A percentile compares a stretch with the other conserved stretches of the same genome.
Evolutionary conservation across 257 asterid species (phyloP).

Genomic region (Gardenia jasminoides): DNA sequence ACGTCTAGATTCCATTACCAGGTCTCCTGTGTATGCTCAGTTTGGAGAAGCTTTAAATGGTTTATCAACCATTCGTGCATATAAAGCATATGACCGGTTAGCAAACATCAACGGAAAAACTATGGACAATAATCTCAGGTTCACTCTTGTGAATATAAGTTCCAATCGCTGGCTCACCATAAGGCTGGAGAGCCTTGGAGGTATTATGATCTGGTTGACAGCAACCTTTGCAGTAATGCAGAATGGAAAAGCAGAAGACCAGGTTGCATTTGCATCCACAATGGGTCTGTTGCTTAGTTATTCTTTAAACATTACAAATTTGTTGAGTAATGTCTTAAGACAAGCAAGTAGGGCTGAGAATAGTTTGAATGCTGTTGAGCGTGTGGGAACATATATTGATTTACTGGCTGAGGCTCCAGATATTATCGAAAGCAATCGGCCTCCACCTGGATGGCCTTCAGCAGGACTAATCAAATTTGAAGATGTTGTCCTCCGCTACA

Average conservation of each 20-base stretch:
- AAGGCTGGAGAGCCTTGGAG: conserved; percentile 90
- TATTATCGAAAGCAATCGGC: conserved; percentile 64
- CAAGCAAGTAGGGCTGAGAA: conserved; percentile 93
- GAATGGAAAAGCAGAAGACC: conserved; percentile 81
- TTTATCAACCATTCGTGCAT: conserved; percentile 85
- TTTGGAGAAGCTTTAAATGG: conserved; percentile 97
- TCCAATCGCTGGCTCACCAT: conserved; percentile 96
- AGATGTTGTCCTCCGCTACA: conserved; percentile 74
- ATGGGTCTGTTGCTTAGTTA: conserved; percentile 97
- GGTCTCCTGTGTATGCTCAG: conserved; percentile 99
- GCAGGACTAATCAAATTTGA: conserved; percentile 77
- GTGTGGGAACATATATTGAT: conserved; percentile 89
- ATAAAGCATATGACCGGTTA: conserved; percentile 93
- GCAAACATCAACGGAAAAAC: conserved; percentile 79
- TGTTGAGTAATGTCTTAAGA: conserved; percentile 75
- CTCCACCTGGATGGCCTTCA: conserved; percentile 97
- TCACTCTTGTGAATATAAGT: conserved; percentile 83
- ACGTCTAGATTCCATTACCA: conserved; percentile 80
- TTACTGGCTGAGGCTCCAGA: conserved; percentile 76
- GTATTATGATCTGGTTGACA: conserved; percentile 93
- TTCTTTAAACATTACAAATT: conserved; percentile 76
- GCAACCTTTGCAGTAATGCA: conserved; percentile 97
- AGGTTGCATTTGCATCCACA: conserved; percentile 85
- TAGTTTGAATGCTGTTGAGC: conserved; percentile 87
- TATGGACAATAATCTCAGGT: conserved; percentile 84